Percentiles rank a stretch among this genome's conserved stretches.
Conservation (phyloP, 768 basidiomycete genomes). For the Lyophyllum decastes region DNA sequence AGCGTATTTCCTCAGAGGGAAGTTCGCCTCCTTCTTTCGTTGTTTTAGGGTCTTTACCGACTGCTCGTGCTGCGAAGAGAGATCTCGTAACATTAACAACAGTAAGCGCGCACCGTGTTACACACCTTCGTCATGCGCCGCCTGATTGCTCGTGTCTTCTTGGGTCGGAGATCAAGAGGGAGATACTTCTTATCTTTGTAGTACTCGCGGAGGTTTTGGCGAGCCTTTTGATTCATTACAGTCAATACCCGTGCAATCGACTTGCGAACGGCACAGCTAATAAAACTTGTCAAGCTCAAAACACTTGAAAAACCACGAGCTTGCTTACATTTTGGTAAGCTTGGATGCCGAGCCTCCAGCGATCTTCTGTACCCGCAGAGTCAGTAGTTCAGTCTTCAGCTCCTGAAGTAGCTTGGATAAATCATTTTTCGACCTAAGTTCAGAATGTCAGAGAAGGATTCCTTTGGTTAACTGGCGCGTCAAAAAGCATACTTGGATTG, state of each 20-base stretch:
- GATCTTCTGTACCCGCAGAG: slow-evolving; percentile 96
- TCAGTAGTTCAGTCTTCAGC: slow-evolving; percentile 93
- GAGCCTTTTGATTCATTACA: slow-evolving; percentile 97
- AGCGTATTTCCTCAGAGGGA: slow-evolving; percentile 92
- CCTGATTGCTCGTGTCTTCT: slow-evolving; percentile 99
- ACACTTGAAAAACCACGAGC: not conserved
- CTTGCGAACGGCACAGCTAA: slow-evolving; percentile 93
- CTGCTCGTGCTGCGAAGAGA: slow-evolving; percentile 64
- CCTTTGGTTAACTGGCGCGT: not conserved
- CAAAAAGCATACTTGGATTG: slow-evolving; percentile 78
- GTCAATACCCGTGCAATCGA: slow-evolving; percentile 98
- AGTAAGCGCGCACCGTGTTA: not conserved
- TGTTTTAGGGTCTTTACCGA: slow-evolving; percentile 90
- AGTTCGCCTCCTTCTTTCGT: slow-evolving; percentile 92
- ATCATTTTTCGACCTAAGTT: slow-evolving; percentile 89
- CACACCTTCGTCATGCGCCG: slow-evolving; percentile 88
- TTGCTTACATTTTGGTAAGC: slow-evolving; percentile 92
- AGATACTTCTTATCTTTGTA: slow-evolving; percentile 97
- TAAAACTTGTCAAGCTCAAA: not conserved
- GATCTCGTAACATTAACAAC: not conserved
- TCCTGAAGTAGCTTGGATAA: slow-evolving; percentile 91
- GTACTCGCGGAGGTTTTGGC: slow-evolving; percentile 95
- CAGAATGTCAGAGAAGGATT: slow-evolving; percentile 11
- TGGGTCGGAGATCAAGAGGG: slow-evolving; percentile 95
- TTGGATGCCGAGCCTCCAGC: slow-evolving; percentile 94